Evolutionary conservation across 768 basidiomycete species (phyloP).

Genomic region (Russula vinacea): DNA sequence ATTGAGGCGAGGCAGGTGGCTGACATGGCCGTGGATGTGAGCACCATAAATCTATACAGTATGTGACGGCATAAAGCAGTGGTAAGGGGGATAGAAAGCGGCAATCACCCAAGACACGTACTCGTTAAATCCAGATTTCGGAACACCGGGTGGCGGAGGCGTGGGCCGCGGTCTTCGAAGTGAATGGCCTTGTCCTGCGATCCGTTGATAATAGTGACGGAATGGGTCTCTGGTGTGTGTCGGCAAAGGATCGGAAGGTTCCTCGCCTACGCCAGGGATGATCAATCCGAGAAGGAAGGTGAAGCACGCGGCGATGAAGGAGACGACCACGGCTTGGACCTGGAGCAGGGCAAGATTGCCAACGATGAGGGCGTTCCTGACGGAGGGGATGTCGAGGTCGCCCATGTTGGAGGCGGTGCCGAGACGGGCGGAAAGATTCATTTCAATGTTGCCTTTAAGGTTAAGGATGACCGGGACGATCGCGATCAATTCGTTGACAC

Average conservation of each 20-base stretch:
- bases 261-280: slow-evolving; percentile 41
- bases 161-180: slow-evolving; percentile 18
- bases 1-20: slow-evolving; percentile 75
- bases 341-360: slow-evolving; percentile 88
- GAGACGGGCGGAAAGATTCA: slow-evolving; percentile 96
- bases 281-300: slow-evolving; percentile 69
- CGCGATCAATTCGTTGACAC: slow-evolving; percentile 94
- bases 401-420: slow-evolving; percentile 94
- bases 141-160: neutral
- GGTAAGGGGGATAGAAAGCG: slow-evolving; percentile 11
- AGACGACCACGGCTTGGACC: slow-evolving; percentile 89
- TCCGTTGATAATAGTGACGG: slow-evolving; percentile 9
- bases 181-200: neutral
- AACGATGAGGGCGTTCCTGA: slow-evolving; percentile 61
- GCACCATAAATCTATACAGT: slow-evolving; percentile 62
- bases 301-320: slow-evolving; percentile 78
- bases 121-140: slow-evolving; percentile 28
- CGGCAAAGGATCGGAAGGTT: slow-evolving; percentile 9
- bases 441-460: slow-evolving; percentile 97
- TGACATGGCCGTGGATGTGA: slow-evolving; percentile 74
- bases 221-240: neutral
- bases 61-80: neutral
- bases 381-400: slow-evolving; percentile 70
- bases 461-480: slow-evolving; percentile 93
- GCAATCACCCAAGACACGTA: slow-evolving; percentile 4